Evolutionary conservation across 768 basidiomycete species (phyloP), one percentile per base, ranked within the genome.

Genomic region (Candolleomyces aberdarensis): DNA sequence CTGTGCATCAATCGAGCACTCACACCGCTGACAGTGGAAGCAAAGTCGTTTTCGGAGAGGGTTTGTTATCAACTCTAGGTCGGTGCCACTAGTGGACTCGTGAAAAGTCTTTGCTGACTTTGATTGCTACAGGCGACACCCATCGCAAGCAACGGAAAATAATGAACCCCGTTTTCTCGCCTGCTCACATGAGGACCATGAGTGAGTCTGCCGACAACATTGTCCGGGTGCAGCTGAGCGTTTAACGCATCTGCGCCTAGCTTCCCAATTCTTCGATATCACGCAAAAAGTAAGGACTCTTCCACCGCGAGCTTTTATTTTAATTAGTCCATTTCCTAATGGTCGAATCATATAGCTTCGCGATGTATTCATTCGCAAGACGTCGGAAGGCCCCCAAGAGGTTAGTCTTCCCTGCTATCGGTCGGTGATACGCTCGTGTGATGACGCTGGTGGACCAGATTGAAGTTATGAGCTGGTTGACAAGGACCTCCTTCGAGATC

Each of bases 401-500:
- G 52, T 53, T 3, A 17, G 31, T 17, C 17, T 54, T 5, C 13
- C 11, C 17, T 31, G 32, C 14, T 26, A 26, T 26, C 26, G 26
- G 26, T 26, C 26, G 26, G 26, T 26, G 26, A 26, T 26, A 8
- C 51, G 51, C 20, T 15, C 15, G 22, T 13, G 6, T 15, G 17
- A 19, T 39, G 9, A 26, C 36, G 10, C 13, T 19, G 20, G 4
- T 17, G 31, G 15, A 11, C 32, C 32, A 49, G 36, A 49, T 57
- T 22, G 41, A 32, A 22, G 46, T 46, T 26, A 41, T 81, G 80
- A 80, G 62, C 71, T 71, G 60, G 78, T 72, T 9, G 81, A 80
- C 61, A 66, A 72, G 56, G 63, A 62, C 58, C 36, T 63, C 62
- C 39, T 62, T 63, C 29, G 62, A 43, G 52, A 72, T 26, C 57